Conservation (phyloP, 441 rosid genomes). For the Bruguiera hainesii region DNA sequence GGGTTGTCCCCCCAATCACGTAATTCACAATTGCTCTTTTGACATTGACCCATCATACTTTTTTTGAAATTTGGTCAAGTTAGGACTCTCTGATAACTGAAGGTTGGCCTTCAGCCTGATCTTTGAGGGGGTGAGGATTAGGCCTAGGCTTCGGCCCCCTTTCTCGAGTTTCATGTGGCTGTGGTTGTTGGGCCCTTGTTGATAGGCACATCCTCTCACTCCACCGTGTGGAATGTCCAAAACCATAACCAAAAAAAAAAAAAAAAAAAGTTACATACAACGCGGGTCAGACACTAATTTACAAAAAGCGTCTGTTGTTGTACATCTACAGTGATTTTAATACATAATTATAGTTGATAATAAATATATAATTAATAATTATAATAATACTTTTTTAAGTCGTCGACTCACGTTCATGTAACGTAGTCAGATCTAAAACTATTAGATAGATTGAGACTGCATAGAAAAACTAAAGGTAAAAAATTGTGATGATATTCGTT, state of each 20-base stretch:
- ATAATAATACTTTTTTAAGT: too few relatives aligned
- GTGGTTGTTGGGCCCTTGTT: slow-evolving; percentile 7
- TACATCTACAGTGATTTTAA: too few relatives aligned
- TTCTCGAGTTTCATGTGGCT: not conserved
- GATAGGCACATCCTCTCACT: not conserved
- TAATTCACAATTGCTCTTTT: not conserved
- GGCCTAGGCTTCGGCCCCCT: not conserved
- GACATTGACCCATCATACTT: not conserved
- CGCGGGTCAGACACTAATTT: too few relatives aligned
- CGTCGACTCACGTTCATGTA: too few relatives aligned
- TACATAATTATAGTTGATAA: too few relatives aligned
- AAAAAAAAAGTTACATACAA: too few relatives aligned
- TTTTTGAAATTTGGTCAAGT: not conserved
- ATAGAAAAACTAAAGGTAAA: too few relatives aligned
- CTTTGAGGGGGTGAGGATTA: not conserved
- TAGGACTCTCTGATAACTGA: not conserved
- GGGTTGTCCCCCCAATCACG: slow-evolving; percentile 2
- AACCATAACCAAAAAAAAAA: not conserved
- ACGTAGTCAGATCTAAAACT: too few relatives aligned
- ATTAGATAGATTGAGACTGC: too few relatives aligned
- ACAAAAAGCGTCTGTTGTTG: too few relatives aligned
- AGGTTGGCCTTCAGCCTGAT: slow-evolving; percentile 6
- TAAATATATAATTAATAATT: too few relatives aligned
- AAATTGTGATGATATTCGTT: too few relatives aligned
- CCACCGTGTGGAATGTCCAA: not conserved